A percentile compares a stretch with the other conserved stretches of the same genome.
These are phyloP conservation scores for Piper longum DNA, from an alignment of 164 flowering plant genomes.

Conservation along the genomic window DNA sequence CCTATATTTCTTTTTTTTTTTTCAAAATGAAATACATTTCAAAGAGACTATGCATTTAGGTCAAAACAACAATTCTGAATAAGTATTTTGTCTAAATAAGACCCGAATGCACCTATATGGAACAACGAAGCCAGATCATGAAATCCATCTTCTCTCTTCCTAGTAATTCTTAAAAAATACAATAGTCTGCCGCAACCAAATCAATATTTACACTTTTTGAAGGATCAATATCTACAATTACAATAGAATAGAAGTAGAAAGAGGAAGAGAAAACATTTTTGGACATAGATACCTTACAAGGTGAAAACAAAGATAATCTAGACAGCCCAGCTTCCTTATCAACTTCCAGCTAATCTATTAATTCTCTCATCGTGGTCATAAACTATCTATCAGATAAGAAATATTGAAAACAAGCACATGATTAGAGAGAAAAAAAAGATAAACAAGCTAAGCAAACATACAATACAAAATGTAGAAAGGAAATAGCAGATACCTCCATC, in stretches of 20 bases:
- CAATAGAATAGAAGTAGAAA: neutral
- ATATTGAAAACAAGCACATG: neutral
- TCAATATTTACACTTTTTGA: neutral
- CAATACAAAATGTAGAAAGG: neutral
- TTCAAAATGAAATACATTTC: no score
- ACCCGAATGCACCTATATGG: constrained; percentile 43
- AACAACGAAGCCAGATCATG: constrained; percentile 98
- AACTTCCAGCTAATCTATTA: constrained; percentile 62
- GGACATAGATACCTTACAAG: constrained; percentile 56
- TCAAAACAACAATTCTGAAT: no score
- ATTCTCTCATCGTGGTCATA: constrained; percentile 65
- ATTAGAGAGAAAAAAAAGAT: neutral
- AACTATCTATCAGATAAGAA: constrained; percentile 28
- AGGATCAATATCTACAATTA: no score
- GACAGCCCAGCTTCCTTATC: constrained; percentile 61
- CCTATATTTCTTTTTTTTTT: constrained; percentile 24
- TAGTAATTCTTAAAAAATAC: constrained; percentile 79
- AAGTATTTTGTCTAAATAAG: neutral
- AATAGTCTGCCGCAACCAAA: constrained; percentile 45
- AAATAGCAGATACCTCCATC: constrained; percentile 28
- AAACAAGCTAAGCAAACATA: constrained; percentile 1
- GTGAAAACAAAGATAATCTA: constrained; percentile 80
- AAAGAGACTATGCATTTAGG: no score
- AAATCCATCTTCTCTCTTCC: constrained; percentile 88
- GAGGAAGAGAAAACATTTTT: neutral